phyloP scores from a whole-genome alignment of 208 protist genomes.

The Leishmania aethiopica region DNA sequence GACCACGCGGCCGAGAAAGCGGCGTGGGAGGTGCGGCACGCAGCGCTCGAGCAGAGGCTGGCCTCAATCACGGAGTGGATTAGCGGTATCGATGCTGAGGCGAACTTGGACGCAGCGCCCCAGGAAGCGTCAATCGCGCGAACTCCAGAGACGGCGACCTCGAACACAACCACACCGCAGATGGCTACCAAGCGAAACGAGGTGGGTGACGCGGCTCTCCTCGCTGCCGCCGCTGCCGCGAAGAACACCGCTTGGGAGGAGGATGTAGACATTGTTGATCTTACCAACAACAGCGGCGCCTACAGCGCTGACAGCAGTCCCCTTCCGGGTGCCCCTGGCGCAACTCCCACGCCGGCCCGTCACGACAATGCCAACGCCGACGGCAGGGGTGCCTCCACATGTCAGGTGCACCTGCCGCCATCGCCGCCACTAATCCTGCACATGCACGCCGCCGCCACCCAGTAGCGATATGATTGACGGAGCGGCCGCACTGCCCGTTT shows the following conservation, averaged over 20 bases:
- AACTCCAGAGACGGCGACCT: neutral
- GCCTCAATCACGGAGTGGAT: constrained; percentile 24
- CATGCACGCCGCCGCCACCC: constrained; percentile 22
- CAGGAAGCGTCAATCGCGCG: neutral
- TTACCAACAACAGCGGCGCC: neutral
- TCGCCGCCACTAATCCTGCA: constrained; percentile 65
- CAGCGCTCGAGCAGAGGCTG: constrained; percentile 31
- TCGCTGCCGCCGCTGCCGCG: neutral
- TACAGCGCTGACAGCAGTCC: constrained; percentile 20
- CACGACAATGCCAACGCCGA: constrained; percentile 16
- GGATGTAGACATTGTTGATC: constrained; percentile 7
- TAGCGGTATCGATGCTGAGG: constrained; percentile 26
- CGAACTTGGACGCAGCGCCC: constrained; percentile 1
- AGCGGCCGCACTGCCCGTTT: no score
- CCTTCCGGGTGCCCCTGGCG: constrained; percentile 22
- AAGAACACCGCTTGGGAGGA: constrained; percentile 24
- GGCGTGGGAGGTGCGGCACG: constrained; percentile 17
- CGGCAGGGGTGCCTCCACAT: constrained; percentile 8
- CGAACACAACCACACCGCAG: neutral
- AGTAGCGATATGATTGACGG: constrained; percentile 1
- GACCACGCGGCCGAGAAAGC: constrained; percentile 23
- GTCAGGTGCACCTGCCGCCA: constrained; percentile 54
- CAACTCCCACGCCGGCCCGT: constrained; percentile 49
- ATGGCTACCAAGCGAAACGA: neutral
- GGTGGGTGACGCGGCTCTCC: neutral